A percentile compares a stretch with the other conserved stretches of the same genome.
These are phyloP conservation scores for Termitomyces sp. DNA, from an alignment of 768 basidiomycete species.

Conservation along the genomic window DNA sequence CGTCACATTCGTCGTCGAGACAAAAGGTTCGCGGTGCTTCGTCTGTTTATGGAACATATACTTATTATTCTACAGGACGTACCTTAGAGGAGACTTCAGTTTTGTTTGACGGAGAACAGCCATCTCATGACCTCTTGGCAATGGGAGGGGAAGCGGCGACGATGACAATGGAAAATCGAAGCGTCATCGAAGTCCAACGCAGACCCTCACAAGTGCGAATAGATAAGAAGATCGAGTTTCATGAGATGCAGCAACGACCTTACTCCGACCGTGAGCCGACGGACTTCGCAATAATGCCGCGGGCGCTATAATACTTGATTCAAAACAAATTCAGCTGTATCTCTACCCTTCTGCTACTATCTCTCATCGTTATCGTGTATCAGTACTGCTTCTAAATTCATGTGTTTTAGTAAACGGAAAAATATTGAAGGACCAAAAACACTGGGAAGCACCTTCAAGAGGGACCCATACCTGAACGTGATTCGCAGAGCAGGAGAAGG, in stretches of 20 bases:
- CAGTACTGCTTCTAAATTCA: not conserved
- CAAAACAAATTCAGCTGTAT: slow-evolving; percentile 2
- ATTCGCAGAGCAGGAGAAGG: slow-evolving; percentile 53
- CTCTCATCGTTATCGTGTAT: slow-evolving; percentile 2
- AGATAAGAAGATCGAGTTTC: slow-evolving; percentile 5
- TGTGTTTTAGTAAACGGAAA: not conserved
- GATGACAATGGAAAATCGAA: slow-evolving; percentile 27
- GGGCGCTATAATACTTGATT: slow-evolving; percentile 3
- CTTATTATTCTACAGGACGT: slow-evolving; percentile 17
- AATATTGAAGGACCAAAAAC: not conserved
- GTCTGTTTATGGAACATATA: not conserved
- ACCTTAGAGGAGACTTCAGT: slow-evolving; percentile 73
- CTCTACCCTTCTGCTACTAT: not conserved
- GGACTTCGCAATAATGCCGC: slow-evolving; percentile 3
- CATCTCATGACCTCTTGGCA: slow-evolving; percentile 35
- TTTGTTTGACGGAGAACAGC: slow-evolving; percentile 61
- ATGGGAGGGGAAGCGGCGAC: slow-evolving; percentile 46
- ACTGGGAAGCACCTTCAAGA: not conserved
- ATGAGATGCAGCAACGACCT: slow-evolving; percentile 11
- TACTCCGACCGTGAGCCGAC: not conserved
- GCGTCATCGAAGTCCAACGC: slow-evolving; percentile 10
- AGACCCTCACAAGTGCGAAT: not conserved
- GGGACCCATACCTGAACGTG: slow-evolving; percentile 57
- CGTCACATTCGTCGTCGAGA: slow-evolving; percentile 51
- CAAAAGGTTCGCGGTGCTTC: slow-evolving; percentile 38